Base-by-base conservation (phyloP, 192 early-diverging fungal species). In the Globomyces pollinis-pini region DNA sequence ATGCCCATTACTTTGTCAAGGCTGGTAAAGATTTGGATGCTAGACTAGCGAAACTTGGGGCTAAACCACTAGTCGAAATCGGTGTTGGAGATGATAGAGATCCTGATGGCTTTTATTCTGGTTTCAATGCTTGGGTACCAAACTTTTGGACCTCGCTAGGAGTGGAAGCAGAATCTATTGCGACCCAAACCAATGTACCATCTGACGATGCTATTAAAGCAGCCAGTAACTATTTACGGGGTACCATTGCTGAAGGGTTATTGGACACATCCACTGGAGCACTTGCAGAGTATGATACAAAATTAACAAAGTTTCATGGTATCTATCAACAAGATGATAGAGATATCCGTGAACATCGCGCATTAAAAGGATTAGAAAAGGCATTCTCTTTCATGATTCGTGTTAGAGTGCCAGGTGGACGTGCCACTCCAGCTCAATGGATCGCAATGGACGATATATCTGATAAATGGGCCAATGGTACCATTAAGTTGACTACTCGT, bases 371-470 rank as follows among this genome's bases (percentile, higher is more conserved):
- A 57, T 67, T 90, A 13, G 94, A 97, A 78, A 87, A 86, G 67
- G 94, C 94, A 11, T 97, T 74, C 70, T 88, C 85, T 29, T 97
- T 97, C 76, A 97, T 97, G 94, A 87, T 97, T 61, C 91, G 94
- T 70, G 89, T 91, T 34, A 88, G 94, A 60, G 81, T 94, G 45
- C 94, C 94, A 0, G 94, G 88, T 60, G 94, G 94, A 65, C 83
- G 91, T 3, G 75, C 91, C 28, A 90, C 88, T 5, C 83, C 92
- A 6, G 80, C 66, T 43, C 94, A 97, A 67, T 97, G 91, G 91
- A 68, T 95, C 35, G 88, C 83, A n/a, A 89, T 97, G 84, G 92
- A 97, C 71, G 75, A 81, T n/a, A 79, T 97, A 62, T 81, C 88
- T 38, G 86, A 91, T 64, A 78, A 70, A 61, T 77, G 84, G 72